Percentiles rank a stretch among this genome's conserved stretches.
phyloP scores from a whole-genome alignment of 371 early-diverging fungal species.

The Lichtheimia hyalospora region DNA sequence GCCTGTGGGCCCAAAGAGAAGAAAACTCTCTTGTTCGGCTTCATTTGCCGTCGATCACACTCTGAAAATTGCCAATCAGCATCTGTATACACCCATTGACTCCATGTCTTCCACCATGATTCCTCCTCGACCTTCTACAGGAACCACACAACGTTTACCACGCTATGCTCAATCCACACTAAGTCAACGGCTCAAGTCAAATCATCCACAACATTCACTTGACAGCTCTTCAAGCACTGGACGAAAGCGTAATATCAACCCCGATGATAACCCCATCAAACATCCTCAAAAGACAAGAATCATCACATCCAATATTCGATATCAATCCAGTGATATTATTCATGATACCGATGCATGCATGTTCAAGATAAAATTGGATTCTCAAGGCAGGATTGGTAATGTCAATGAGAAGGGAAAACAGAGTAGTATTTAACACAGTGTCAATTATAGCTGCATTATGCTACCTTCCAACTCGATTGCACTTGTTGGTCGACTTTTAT shows the following conservation, averaged over 20 bases:
- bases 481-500: slow-evolving; percentile 21
- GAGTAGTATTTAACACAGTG: neutral
- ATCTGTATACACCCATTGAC: neutral
- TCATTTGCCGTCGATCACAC: neutral
- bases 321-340: slow-evolving; percentile 8
- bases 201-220: neutral
- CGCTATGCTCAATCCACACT: no score
- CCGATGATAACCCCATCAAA: no score
- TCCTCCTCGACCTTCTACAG: neutral
- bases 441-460: slow-evolving; percentile 24
- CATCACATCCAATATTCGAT: no score
- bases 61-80: neutral
- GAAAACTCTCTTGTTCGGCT: no score
- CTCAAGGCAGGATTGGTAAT: no score
- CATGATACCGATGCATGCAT: slow-evolving; percentile 20
- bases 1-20: no score
- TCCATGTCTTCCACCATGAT: neutral
- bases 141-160: no score
- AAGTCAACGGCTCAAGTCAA: no score
- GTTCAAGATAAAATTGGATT: slow-evolving; percentile 24
- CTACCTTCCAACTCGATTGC: slow-evolving; percentile 26
- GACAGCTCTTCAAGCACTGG: neutral
- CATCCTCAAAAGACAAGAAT: neutral
- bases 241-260: neutral
- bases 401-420: no score